Base-by-base conservation (phyloP, 2,329 filamentous ascomycete species). In the Dryadomyces sulphureus region DNA sequence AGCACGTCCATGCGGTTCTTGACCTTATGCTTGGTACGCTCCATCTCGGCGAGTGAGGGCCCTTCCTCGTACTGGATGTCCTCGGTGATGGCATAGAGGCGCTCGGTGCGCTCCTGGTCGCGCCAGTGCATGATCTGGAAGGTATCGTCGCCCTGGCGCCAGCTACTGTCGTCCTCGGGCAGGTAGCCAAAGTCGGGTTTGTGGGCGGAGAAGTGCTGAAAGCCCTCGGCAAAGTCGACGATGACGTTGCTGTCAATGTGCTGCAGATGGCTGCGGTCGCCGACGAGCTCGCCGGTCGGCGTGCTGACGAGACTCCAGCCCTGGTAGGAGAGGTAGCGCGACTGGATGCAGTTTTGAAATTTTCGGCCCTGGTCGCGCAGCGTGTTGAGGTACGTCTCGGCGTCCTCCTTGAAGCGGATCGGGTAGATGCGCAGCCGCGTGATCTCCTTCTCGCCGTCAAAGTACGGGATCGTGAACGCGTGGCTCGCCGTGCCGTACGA, bases 301-400 rank as follows among this genome's bases (percentile, higher is more conserved):
- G 64, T 43, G 11, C 14, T 22, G 12, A 24, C 8, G 1, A 24
- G 5, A 3, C n/a, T 66, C 65, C 65, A 67, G 0, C 60, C 64
- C 19, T 61, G 63, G 54, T 67, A 65, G 17, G 61, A 57, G 46
- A 62, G 60, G 41, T 68, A 64, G 2, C 60, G 38, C 14, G 12
- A 57, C 22, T 58, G 50, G 44, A 60, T 50, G 45, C 62, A 67
- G 16, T 54, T 53, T 9, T 54, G 53, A 0, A 50, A 50, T 19
- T 46, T 34, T 27, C 27, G 19, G 20, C 41, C 41, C 6, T 24
- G 11, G 11, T 43, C 30, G 7, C 11, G 7, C 12, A 43, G 30
- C 14, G 16, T 6, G 19, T 24, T 17, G 19, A 43, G 30, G 6
- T 20, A 2, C 6, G 8, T 17, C 17, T 42, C 27, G 4, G 25